Evolutionary conservation across 805 yeast species (phyloP), one percentile per base, ranked within the genome.

Genomic region (Saccharomycopsis fodiens): DNA sequence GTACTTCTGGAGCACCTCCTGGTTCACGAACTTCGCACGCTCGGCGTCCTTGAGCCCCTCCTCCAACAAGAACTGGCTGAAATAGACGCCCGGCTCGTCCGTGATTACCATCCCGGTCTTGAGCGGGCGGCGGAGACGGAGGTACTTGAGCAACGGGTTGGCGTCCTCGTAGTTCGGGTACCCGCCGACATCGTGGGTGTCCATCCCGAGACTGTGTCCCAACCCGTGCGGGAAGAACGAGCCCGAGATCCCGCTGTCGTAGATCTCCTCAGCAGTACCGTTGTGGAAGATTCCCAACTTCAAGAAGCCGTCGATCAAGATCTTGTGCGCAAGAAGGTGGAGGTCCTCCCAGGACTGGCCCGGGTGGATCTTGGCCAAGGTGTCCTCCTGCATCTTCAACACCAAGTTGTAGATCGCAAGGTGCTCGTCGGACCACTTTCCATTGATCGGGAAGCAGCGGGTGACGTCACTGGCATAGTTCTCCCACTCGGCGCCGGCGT

Each of bases 401-500:
- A 93, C 98, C 5, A 82, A 67, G 30, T 78, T 77, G 60, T 93
- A 91, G 39, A 91, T 80, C 46, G 75, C 85, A 54, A 85, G 72
- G 56, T 91, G 94, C 59, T 93, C 97, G 52, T 74, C 76, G 6
- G 89, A 76, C 88, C 96, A 91, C 45, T 81, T 79, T 4, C 98
- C 98, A 51, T 70, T 74, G 45, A 87, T 78, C 23, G 98, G 98
- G 76, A 88, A 91, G 59, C 94, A 85, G 60, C 98, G 76, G 13
- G 98, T 93, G 36, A 93, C 96, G 61, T 91, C 98, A 37, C 87
- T 72, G 2, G 96, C 89, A 63, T 91, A 91, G 61, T 86, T 79
- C 53, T 77, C 76, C 96, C 97, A 91, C 64, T 91, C 97, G 2
- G 96, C 95, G 46, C 98, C 98, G 6, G 97, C 97, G 66, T 91